Conservation (phyloP, 257 asterid species). For the Solanum lycopersicoides region DNA sequence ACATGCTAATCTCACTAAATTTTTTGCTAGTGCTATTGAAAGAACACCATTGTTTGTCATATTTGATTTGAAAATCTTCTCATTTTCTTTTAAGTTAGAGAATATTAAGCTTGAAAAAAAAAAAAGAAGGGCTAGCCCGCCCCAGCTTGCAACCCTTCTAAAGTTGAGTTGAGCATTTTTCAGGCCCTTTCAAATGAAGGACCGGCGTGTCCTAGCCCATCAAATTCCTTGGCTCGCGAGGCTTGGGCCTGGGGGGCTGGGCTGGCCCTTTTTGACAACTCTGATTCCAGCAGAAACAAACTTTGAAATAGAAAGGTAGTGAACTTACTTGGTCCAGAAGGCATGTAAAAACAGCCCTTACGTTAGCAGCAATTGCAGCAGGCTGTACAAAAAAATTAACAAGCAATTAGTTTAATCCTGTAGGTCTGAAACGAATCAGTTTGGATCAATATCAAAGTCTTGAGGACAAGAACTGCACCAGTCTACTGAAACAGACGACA, state of each 20-base stretch:
- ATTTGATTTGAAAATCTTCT: neutral
- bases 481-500: neutral
- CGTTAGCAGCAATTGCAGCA: constrained; percentile 74
- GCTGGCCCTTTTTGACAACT: neutral
- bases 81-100: neutral
- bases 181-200: no score
- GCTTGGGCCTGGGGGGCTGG: neutral
- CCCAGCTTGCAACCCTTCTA: neutral
- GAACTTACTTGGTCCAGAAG: constrained; percentile 80
- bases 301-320: constrained; percentile 4
- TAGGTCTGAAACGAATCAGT: neutral
- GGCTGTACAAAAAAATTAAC: constrained; percentile 48
- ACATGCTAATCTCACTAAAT: neutral
- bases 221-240: neutral
- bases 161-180: neutral
- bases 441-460: neutral
- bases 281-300: constrained; percentile 6
- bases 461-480: neutral
- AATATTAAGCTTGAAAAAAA: no score
- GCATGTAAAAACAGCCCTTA: constrained; percentile 83
- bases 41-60: neutral
- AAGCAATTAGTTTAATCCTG: constrained; percentile 5
- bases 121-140: no score
- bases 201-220: no score
- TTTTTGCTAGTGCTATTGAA: neutral